Conservation (phyloP, 2,329 filamentous ascomycete species). For the Coniochaeta hoffmannii region DNA sequence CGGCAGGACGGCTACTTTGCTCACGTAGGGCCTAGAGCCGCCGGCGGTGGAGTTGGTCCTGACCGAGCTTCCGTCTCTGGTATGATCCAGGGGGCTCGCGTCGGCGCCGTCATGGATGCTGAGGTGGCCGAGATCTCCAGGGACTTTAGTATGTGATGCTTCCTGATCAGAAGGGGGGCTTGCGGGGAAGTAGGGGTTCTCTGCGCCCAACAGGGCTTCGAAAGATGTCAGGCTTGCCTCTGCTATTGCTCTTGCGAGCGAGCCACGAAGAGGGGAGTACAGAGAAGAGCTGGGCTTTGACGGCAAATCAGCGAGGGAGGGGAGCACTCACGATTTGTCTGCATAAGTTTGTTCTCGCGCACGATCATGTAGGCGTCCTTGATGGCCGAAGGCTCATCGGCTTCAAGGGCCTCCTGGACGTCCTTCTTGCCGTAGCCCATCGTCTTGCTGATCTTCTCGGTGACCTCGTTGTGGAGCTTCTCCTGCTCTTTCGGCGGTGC, state of each 20-base stretch:
- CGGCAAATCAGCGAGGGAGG: conserved; percentile 15
- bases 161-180: conserved; percentile 41
- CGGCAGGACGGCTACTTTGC: conserved; percentile 85
- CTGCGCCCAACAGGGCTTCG: conserved; percentile 38
- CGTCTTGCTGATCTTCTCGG: conserved; percentile 91
- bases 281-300: conserved; percentile 10
- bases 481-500: conserved; percentile 75
- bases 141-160: conserved; percentile 40
- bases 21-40: conserved; percentile 53
- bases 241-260: conserved; percentile 3
- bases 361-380: conserved; percentile 99
- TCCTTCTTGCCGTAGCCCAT: conserved; percentile 97
- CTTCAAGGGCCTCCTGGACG: conserved; percentile 87
- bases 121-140: conserved; percentile 41
- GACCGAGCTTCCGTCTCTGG: conserved; percentile 45
- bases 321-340: conserved; percentile 70
- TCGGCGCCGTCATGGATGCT: conserved; percentile 19
- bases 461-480: conserved; percentile 85
- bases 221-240: conserved; percentile 17
- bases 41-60: conserved; percentile 37
- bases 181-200: conserved; percentile 34
- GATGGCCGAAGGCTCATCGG: conserved; percentile 91
- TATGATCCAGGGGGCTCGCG: conserved; percentile 36
- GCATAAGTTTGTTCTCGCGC: conserved; percentile 95
- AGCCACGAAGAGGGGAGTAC: background rate